Evolutionary conservation across 192 early-diverging fungal genomes (phyloP).

Genomic region (Lunasporangiospora selenospora): DNA sequence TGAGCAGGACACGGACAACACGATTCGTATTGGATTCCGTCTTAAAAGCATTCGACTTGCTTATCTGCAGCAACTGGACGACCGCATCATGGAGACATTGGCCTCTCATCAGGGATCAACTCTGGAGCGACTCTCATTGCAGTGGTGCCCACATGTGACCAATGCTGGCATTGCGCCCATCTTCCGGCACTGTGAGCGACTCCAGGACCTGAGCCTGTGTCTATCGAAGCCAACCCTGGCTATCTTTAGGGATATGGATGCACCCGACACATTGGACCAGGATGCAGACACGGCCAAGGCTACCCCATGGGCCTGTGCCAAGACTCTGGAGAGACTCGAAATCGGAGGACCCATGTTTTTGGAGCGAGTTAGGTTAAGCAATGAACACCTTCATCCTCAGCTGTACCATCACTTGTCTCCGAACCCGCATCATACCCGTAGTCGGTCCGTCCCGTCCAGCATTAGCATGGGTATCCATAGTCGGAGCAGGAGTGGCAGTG

Average conservation of each 20-base stretch:
- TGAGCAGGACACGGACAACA: background rate
- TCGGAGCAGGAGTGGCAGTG: background rate
- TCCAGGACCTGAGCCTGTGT: slow-evolving; percentile 27
- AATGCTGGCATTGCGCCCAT: slow-evolving; percentile 29
- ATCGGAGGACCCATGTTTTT: slow-evolving; percentile 41
- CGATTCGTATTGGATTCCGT: slow-evolving; percentile 12
- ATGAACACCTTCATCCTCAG: slow-evolving; percentile 40
- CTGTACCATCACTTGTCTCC: slow-evolving; percentile 41
- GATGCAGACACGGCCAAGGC: background rate
- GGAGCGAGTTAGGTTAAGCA: slow-evolving; percentile 20
- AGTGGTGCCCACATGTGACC: slow-evolving; percentile 44
- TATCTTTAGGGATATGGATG: slow-evolving; percentile 13
- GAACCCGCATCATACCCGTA: slow-evolving; percentile 33
- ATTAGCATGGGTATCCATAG: background rate
- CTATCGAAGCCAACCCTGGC: slow-evolving; percentile 29
- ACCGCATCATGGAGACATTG: slow-evolving; percentile 21
- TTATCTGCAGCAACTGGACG: slow-evolving; percentile 28
- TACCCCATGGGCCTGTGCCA: slow-evolving; percentile 27
- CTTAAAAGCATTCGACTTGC: slow-evolving; percentile 30
- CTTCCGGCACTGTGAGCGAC: slow-evolving; percentile 15
- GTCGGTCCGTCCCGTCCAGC: background rate
- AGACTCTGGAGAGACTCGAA: slow-evolving; percentile 33
- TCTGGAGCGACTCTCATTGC: slow-evolving; percentile 19
- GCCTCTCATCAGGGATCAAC: slow-evolving; percentile 14
- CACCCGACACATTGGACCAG: background rate